Evolutionary conservation across 2,329 filamentous ascomycete genomes (phyloP).

Genomic region (Apiospora malaysiana): DNA sequence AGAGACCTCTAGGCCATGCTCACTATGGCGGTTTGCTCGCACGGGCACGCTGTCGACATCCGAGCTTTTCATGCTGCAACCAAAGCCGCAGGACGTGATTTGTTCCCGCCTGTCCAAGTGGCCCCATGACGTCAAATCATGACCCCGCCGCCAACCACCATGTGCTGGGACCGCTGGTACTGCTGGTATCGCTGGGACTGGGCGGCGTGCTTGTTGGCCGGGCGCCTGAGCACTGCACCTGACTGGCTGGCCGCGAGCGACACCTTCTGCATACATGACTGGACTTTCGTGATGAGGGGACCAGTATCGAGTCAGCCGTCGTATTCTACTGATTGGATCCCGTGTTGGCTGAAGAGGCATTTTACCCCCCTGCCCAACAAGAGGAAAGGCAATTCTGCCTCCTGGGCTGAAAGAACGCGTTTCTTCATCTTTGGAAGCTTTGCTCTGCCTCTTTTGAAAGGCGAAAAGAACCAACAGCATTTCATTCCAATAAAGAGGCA

Average conservation of each 20-base stretch:
- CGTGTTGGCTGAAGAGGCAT: constrained; percentile 3
- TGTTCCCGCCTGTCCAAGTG: background rate
- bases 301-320: constrained; percentile 3
- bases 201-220: background rate
- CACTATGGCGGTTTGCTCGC: background rate
- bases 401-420: background rate
- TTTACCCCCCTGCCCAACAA: background rate
- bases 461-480: background rate
- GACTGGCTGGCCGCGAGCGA: background rate
- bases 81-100: background rate
- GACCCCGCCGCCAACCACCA: background rate
- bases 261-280: constrained; percentile 11
- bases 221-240: constrained; percentile 10
- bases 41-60: background rate
- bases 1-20: background rate
- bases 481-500: background rate
- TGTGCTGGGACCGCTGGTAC: too few relatives aligned
- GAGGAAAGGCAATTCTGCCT: constrained; percentile 2
- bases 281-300: background rate
- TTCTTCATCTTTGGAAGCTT: background rate
- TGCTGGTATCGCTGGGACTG: too few relatives aligned
- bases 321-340: constrained; percentile 9
- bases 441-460: background rate
- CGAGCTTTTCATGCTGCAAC: background rate
- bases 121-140: constrained; percentile 15